phyloP scores from a whole-genome alignment of 768 basidiomycete species.

The Cubamyces lactineus region DNA sequence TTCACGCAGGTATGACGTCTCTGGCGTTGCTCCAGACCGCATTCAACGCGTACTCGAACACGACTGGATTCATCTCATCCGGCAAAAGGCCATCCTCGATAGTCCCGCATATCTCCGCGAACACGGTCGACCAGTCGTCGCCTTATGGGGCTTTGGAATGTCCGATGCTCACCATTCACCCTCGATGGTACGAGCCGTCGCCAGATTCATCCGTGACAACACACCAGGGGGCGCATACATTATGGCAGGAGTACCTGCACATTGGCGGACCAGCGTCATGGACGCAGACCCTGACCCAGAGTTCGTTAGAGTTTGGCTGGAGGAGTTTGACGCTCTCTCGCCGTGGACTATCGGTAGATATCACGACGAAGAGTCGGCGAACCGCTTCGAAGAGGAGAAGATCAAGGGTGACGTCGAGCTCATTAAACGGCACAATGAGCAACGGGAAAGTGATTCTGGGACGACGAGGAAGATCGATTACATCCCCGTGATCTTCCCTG shows the following conservation, averaged over 20 bases:
- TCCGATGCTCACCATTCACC: slow-evolving; percentile 64
- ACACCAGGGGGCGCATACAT: slow-evolving; percentile 79
- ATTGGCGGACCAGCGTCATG: slow-evolving; percentile 72
- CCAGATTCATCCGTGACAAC: slow-evolving; percentile 57
- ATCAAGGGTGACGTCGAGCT: slow-evolving; percentile 68
- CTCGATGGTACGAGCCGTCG: slow-evolving; percentile 55
- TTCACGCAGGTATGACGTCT: slow-evolving; percentile 74
- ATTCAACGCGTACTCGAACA: slow-evolving; percentile 67
- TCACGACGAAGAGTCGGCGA: slow-evolving; percentile 59
- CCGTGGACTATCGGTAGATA: slow-evolving; percentile 86
- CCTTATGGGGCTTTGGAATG: slow-evolving; percentile 81
- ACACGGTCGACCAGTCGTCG: slow-evolving; percentile 69
- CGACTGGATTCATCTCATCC: slow-evolving; percentile 77
- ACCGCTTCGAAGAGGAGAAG: slow-evolving; percentile 61
- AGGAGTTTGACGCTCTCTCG: slow-evolving; percentile 78
- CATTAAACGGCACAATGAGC: slow-evolving; percentile 53
- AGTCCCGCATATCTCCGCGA: slow-evolving; percentile 77
- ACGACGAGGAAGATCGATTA: slow-evolving; percentile 64
- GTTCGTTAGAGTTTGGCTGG: slow-evolving; percentile 71
- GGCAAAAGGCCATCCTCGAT: slow-evolving; percentile 61
- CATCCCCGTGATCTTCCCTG: slow-evolving; percentile 82
- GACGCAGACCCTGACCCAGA: slow-evolving; percentile 73
- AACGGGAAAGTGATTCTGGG: slow-evolving; percentile 28
- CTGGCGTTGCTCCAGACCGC: slow-evolving; percentile 71
- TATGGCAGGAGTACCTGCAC: slow-evolving; percentile 67